Percentiles rank a stretch among this genome's conserved stretches.
Conservation (phyloP, 768 basidiomycete species). For the Tricholoma matsutake region DNA sequence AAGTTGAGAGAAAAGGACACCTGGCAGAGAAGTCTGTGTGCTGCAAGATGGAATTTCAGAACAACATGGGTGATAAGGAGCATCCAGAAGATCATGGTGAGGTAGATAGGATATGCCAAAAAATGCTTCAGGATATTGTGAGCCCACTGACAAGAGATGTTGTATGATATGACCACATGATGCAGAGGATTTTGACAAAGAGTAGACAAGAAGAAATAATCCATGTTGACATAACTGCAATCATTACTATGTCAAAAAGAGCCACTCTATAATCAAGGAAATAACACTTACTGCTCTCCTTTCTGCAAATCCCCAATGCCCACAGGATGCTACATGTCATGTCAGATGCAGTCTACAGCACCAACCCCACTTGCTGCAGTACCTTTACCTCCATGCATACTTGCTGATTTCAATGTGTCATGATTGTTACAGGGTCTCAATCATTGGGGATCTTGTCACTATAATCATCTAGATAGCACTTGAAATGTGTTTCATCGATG, state of each 20-base stretch:
- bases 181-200: constrained; percentile 8
- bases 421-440: constrained; percentile 18
- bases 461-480: constrained; percentile 6
- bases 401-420: constrained; percentile 11
- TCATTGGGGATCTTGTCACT: no score
- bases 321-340: no score
- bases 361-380: constrained; percentile 15
- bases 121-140: constrained; percentile 16
- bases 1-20: constrained; percentile 22
- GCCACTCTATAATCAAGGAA: neutral
- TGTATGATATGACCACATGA: neutral
- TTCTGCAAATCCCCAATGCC: no score
- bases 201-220: no score
- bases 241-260: no score
- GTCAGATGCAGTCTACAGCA: no score
- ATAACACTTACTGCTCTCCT: neutral
- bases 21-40: no score
- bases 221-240: no score
- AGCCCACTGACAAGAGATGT: no score
- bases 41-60: constrained; percentile 31
- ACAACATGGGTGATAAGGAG: constrained; percentile 12
- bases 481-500: constrained; percentile 8
- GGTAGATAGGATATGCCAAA: neutral
- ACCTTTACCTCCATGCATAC: no score
- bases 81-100: neutral